phyloP scores from a whole-genome alignment of 176 grass and related monocot species.

The Phragmites australis region DNA sequence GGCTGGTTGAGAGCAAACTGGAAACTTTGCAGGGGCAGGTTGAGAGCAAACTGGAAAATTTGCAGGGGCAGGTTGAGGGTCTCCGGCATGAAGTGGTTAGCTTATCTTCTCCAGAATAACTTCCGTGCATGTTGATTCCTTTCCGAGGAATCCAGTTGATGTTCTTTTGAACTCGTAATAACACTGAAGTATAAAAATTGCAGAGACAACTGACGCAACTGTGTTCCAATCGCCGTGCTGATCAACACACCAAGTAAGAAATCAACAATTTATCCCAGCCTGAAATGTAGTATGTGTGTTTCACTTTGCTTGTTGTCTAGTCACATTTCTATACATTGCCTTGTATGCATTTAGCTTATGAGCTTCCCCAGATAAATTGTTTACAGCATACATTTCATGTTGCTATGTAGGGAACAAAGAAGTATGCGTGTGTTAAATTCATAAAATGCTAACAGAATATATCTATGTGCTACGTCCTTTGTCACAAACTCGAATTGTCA shows the following conservation, averaged over 20 bases:
- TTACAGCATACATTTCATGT: background rate
- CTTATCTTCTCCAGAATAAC: background rate
- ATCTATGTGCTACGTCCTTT: background rate
- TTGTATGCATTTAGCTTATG: background rate
- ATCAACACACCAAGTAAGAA: background rate
- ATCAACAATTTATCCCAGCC: background rate
- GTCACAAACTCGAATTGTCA: background rate
- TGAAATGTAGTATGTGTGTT: background rate
- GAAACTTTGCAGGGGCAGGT: too few species aligned
- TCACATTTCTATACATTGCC: background rate
- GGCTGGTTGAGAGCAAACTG: background rate
- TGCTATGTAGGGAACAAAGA: background rate
- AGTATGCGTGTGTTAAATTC: background rate
- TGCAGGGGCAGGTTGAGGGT: constrained; percentile 4
- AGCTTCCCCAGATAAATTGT: background rate
- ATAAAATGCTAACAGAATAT: background rate
- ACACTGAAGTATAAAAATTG: background rate
- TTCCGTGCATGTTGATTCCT: background rate
- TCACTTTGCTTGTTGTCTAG: background rate
- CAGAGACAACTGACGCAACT: background rate
- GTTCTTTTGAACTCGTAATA: background rate
- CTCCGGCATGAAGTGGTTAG: constrained; percentile 16
- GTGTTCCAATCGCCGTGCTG: background rate
- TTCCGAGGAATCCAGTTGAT: background rate
- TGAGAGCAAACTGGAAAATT: background rate